Base-by-base conservation (phyloP, 75 land plant species). In the Azolla pinnata region DNA sequence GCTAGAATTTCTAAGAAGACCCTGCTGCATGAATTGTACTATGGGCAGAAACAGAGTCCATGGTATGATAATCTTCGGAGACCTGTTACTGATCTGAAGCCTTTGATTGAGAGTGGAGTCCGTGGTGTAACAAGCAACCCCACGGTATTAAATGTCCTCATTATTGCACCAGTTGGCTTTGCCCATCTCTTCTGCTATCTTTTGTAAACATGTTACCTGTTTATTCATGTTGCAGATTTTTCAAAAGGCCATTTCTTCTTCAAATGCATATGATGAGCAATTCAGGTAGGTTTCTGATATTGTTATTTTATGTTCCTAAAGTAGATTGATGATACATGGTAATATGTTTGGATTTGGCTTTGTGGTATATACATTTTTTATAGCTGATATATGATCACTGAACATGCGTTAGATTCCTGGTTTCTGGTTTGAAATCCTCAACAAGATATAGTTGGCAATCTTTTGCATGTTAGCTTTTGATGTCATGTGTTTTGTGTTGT, bases 41-140 rank as follows among this genome's bases (percentile, higher is more conserved):
- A 88, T 56, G 55, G 83, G 57, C 77, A 85, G 65, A 81, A 83
- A 19, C 98, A 93, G 64, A 85, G 90, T 54, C 98, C 98, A 0
- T 93, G 98, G 98, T 93, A 93, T 71, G 98, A 93, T 59, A 93
- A 93, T 54, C 78, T 93, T 48, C 77, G 87, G 53, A 74, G 98
- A 1, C 98, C 98, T 14, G 98, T 93, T 5, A 81, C 86, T 19
- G 90, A 89, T 67, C 62, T 93, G 65, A 68, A 83, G 53, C 98
- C 98, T 2, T 44, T 93, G 53, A 93, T 93, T 65, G 78, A 75
- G 33, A 83, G 68, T 60, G 98, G 98, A 35, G 90, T 93, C 2
- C 74, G 98, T 63, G 98, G 98, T 38, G 96, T 93, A 10, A 93
- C 98, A 24, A 93, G 98, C 76, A 93, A 93, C 60, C 98, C 98